phyloP scores from a whole-genome alignment of 306 rosid genomes.

The Rosa persica region DNA sequence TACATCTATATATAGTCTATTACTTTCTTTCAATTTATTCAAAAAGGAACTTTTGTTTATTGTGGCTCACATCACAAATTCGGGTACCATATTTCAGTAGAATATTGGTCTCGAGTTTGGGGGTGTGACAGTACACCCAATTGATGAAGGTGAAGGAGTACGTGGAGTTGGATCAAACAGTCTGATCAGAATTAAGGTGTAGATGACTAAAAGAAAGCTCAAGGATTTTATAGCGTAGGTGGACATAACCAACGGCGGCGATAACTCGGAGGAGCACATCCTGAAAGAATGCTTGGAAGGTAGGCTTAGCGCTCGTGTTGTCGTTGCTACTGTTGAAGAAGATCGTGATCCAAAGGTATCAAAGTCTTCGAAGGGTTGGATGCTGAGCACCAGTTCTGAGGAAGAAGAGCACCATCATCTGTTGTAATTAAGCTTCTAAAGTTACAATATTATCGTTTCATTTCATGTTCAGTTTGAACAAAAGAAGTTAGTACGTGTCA shows the following conservation, averaged over 20 bases:
- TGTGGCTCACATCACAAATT: too few species aligned
- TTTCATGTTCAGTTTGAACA: too few species aligned
- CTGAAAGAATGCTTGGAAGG: constrained; percentile 39
- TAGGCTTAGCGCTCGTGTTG: constrained; percentile 30
- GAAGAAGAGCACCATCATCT: constrained; percentile 1
- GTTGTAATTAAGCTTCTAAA: not conserved
- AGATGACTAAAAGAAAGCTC: constrained; percentile 32
- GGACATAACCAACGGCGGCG: constrained; percentile 13
- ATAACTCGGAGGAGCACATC: constrained; percentile 21
- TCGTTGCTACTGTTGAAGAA: not conserved
- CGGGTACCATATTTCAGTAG: too few species aligned
- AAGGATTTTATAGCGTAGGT: constrained; percentile 34
- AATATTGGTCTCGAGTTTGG: too few species aligned
- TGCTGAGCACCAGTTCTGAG: constrained; percentile 32
- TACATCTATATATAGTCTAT: too few species aligned
- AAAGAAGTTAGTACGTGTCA: too few species aligned
- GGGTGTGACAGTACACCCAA: too few species aligned
- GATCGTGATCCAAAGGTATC: not conserved
- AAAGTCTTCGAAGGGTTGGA: constrained; percentile 7
- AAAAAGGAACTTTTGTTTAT: too few species aligned
- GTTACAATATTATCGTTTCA: too few species aligned
- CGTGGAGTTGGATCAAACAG: not conserved
- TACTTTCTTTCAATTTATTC: too few species aligned
- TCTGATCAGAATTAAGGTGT: constrained; percentile 38
- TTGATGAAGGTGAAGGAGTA: not conserved